Percentiles rank a stretch among this genome's conserved stretches.
phyloP scores from a whole-genome alignment of 2,329 filamentous ascomycete genomes.

The Cytospora leucostoma region DNA sequence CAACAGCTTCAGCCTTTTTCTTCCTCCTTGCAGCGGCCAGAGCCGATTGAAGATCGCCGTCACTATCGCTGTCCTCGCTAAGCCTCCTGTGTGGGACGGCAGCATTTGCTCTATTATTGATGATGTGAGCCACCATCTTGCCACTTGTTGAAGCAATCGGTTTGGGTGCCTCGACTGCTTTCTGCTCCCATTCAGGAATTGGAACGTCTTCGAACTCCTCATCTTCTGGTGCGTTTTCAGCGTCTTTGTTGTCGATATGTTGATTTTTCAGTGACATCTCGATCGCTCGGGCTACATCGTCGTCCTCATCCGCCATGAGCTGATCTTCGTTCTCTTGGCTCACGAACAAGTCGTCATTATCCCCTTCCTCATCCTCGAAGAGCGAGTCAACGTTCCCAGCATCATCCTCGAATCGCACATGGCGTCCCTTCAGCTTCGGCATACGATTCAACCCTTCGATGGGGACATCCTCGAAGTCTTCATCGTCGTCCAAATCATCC shows the following conservation, averaged over 20 bases:
- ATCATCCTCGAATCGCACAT: conserved; percentile 8
- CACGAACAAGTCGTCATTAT: conserved; percentile 38
- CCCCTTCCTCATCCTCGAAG: conserved; percentile 48
- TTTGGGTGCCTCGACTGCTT: conserved; percentile 51
- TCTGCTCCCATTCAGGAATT: conserved; percentile 59
- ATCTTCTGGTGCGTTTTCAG: conserved; percentile 43
- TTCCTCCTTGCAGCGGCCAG: conserved; percentile 70
- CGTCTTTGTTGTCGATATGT: conserved; percentile 42
- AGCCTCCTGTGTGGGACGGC: conserved; percentile 52
- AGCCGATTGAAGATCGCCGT: conserved; percentile 78
- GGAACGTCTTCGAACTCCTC: conserved; percentile 54
- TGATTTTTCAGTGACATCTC: conserved; percentile 78
- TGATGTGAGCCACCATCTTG: conserved; percentile 69
- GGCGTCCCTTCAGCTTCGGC: conserved; percentile 54
- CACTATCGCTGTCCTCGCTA: conserved; percentile 61
- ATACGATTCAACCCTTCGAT: conserved; percentile 87
- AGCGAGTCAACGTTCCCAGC: conserved; percentile 49
- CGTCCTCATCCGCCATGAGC: conserved; percentile 43
- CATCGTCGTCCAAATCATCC: conserved; percentile 69
- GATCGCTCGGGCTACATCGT: conserved; percentile 78
- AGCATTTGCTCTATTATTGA: conserved; percentile 72
- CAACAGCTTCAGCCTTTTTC: conserved; percentile 48
- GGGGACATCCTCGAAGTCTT: conserved; percentile 89
- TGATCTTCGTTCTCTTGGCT: conserved; percentile 34
- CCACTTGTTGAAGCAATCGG: conserved; percentile 55